Conservation (phyloP, 257 asterid genomes). For the Ballota nigra region DNA sequence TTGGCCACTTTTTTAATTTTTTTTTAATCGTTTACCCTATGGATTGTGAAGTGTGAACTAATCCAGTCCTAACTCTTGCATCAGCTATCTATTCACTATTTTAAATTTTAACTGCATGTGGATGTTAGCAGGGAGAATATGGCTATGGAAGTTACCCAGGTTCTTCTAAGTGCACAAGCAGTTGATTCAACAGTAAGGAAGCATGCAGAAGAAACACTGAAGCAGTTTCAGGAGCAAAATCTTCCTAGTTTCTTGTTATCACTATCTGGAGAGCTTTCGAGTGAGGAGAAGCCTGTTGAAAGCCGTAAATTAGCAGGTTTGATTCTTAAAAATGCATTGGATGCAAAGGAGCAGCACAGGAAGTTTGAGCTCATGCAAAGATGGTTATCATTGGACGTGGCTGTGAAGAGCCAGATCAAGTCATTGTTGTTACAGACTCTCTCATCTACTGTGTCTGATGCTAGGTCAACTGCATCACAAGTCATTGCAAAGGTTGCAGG, state of each 20-base stretch:
- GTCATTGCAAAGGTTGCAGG: slow-evolving; percentile 62
- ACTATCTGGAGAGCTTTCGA: slow-evolving; percentile 56
- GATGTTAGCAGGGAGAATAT: slow-evolving; percentile 38
- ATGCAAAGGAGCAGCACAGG: slow-evolving; percentile 64
- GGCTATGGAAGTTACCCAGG: slow-evolving; percentile 63
- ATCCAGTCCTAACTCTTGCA: not conserved
- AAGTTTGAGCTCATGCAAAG: slow-evolving; percentile 50
- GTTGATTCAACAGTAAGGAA: slow-evolving; percentile 52
- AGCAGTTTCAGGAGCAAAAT: slow-evolving; percentile 61
- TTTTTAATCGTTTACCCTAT: not conserved
- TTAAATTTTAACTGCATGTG: slow-evolving; percentile 2
- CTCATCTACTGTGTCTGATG: slow-evolving; percentile 42
- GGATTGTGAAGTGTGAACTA: slow-evolving; percentile 7
- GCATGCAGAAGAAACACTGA: slow-evolving; percentile 54
- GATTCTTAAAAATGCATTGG: slow-evolving; percentile 59
- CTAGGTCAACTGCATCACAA: slow-evolving; percentile 60
- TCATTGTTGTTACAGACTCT: slow-evolving; percentile 47
- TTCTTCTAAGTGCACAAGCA: slow-evolving; percentile 54
- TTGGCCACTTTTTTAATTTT: not conserved
- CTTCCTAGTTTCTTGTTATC: slow-evolving; percentile 55
- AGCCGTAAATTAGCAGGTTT: slow-evolving; percentile 65
- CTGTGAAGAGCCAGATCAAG: slow-evolving; percentile 48
- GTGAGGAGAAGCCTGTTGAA: slow-evolving; percentile 59
- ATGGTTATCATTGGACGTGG: slow-evolving; percentile 47
- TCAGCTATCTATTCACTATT: not conserved